These are phyloP conservation scores for Porphyrellus cyaneotinctus DNA, from an alignment of 768 basidiomycete genomes.

Conservation along the genomic window DNA sequence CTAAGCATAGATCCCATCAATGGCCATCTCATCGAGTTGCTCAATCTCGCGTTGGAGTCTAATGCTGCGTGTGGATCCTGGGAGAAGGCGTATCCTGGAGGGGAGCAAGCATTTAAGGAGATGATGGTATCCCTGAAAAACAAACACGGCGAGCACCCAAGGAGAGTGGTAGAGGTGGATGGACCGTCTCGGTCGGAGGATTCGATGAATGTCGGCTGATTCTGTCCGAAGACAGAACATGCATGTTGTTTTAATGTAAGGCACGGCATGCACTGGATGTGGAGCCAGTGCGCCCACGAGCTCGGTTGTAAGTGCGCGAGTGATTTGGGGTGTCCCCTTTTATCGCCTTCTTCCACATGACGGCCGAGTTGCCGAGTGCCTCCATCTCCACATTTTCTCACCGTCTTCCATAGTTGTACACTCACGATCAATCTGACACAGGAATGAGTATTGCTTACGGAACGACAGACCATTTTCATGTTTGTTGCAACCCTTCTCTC, in stretches of 20 bases:
- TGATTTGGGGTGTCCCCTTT: constrained; percentile 29
- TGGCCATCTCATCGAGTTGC: constrained; percentile 70
- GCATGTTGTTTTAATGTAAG: constrained; percentile 24
- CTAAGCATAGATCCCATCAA: constrained; percentile 83
- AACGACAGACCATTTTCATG: constrained; percentile 23
- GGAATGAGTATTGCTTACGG: constrained; percentile 32
- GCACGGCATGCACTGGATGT: constrained; percentile 12
- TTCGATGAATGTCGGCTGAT: constrained; percentile 31
- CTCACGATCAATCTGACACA: constrained; percentile 31
- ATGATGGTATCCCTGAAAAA: constrained; percentile 33
- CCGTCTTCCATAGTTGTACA: constrained; percentile 24
- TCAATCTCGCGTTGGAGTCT: constrained; percentile 74
- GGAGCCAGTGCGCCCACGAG: constrained; percentile 24
- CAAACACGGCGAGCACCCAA: constrained; percentile 25
- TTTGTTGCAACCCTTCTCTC: constrained; percentile 18
- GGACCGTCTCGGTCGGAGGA: constrained; percentile 23
- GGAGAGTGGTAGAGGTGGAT: constrained; percentile 15
- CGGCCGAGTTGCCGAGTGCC: constrained; percentile 33
- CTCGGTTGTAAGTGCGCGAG: constrained; percentile 17
- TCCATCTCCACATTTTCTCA: constrained; percentile 35
- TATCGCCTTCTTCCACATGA: constrained; percentile 9
- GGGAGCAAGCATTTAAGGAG: constrained; percentile 30
- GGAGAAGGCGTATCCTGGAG: constrained; percentile 34
- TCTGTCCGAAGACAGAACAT: constrained; percentile 14
- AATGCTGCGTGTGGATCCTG: constrained; percentile 31